These are phyloP conservation scores for Aurinia saxatilis DNA, from an alignment of 345 rosid genomes.

Conservation along the genomic window DNA sequence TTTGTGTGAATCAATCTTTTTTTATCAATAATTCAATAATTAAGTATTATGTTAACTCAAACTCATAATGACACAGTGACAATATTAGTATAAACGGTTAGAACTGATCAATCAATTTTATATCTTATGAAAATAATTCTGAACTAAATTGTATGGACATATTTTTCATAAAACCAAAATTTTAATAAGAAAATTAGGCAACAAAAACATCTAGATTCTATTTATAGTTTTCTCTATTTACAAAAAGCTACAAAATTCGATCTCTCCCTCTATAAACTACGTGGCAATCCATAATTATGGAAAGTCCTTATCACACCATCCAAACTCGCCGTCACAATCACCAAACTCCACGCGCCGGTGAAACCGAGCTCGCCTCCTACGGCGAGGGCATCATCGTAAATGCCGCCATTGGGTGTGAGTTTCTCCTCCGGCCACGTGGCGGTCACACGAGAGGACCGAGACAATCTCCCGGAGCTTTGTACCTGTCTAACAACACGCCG, in stretches of 20 bases:
- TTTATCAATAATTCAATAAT: too few relatives aligned
- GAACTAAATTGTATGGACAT: too few relatives aligned
- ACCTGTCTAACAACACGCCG: constrained; percentile 28
- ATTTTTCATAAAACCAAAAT: too few relatives aligned
- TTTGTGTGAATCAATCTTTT: too few relatives aligned
- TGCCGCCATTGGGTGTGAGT: constrained; percentile 32
- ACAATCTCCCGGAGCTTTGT: constrained; percentile 50
- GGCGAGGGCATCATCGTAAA: not conserved
- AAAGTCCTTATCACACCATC: constrained; percentile 71
- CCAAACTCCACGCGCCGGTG: constrained; percentile 65
- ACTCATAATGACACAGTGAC: too few relatives aligned
- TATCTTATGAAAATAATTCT: too few relatives aligned
- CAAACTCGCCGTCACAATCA: constrained; percentile 66
- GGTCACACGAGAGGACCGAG: constrained; percentile 43
- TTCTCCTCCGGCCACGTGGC: constrained; percentile 97
- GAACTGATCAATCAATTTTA: too few relatives aligned
- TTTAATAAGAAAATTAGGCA: too few relatives aligned
- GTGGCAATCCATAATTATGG: constrained; percentile 61
- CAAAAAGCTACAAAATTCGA: not conserved
- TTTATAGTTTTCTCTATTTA: too few relatives aligned
- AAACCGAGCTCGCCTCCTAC: not conserved
- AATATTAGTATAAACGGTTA: too few relatives aligned
- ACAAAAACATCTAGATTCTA: too few relatives aligned
- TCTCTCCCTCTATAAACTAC: constrained; percentile 13
- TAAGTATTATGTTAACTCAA: too few relatives aligned